phyloP scores from a whole-genome alignment of 1,284 basidiomycete genomes.

The Entoloma clypeatum region DNA sequence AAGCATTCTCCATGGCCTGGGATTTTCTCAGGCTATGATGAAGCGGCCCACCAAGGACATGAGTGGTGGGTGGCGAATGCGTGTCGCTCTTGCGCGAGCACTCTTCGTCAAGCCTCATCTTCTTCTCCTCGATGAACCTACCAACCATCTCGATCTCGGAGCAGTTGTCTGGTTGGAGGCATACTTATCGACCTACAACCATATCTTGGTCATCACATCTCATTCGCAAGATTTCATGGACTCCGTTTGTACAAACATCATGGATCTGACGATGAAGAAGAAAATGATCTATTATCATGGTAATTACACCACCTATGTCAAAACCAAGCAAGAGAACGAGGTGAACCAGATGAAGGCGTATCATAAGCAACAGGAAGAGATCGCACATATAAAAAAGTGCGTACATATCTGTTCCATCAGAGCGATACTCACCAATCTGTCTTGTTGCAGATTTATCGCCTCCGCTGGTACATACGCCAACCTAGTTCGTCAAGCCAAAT shows the following conservation, averaged over 20 bases:
- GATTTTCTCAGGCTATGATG: slow-evolving; percentile 93
- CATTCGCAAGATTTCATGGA: slow-evolving; percentile 99
- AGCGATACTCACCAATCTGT: slow-evolving; percentile 4
- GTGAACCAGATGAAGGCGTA: slow-evolving; percentile 99
- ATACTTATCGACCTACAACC: slow-evolving; percentile 96
- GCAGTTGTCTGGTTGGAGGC: slow-evolving; percentile 99
- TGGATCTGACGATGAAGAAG: slow-evolving; percentile 91
- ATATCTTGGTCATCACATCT: slow-evolving; percentile 94
- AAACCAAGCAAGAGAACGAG: slow-evolving; percentile 96
- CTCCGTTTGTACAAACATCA: slow-evolving; percentile 94
- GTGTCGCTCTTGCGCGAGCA: slow-evolving; percentile 93
- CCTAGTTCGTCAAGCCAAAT: slow-evolving; percentile 97
- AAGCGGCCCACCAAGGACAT: slow-evolving; percentile 96
- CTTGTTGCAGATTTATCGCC: slow-evolving; percentile 79
- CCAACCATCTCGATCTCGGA: slow-evolving; percentile 91
- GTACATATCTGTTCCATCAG: slow-evolving; percentile 22
- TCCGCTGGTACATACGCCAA: slow-evolving; percentile 99
- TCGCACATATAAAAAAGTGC: slow-evolving; percentile 94
- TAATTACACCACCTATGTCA: slow-evolving; percentile 96
- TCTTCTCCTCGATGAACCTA: slow-evolving; percentile 86
- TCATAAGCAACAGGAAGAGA: slow-evolving; percentile 97
- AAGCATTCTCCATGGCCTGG: slow-evolving; percentile 94
- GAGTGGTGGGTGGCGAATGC: slow-evolving; percentile 99
- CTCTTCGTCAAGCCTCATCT: slow-evolving; percentile 97
- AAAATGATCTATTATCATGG: slow-evolving; percentile 92